Percentiles rank a stretch among this genome's conserved stretches.
These are phyloP conservation scores for Cryptococcus sp. DNA, from an alignment of 1,284 basidiomycete species.

Conservation along the genomic window DNA sequence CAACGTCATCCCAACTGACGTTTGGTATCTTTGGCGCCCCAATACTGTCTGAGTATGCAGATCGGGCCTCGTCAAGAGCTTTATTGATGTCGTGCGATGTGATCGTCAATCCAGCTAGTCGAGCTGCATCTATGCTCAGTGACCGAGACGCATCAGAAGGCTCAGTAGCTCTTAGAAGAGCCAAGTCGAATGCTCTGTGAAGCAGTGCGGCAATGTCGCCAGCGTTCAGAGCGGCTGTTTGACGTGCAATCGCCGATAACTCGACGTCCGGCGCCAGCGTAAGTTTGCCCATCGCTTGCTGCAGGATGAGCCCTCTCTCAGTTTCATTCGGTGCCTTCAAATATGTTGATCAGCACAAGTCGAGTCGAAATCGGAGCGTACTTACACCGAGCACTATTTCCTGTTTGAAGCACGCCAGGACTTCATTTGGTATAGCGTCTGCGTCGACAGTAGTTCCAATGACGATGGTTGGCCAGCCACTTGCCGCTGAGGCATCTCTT, in stretches of 20 bases:
- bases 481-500: slow-evolving; percentile 11
- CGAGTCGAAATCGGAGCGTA: not conserved
- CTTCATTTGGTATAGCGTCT: slow-evolving; percentile 66
- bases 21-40: slow-evolving; percentile 96
- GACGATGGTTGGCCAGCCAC: slow-evolving; percentile 66
- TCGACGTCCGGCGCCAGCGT: slow-evolving; percentile 76
- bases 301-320: slow-evolving; percentile 69
- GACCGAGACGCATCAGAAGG: not conserved
- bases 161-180: slow-evolving; percentile 59
- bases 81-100: slow-evolving; percentile 69
- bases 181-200: slow-evolving; percentile 63
- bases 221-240: slow-evolving; percentile 90
- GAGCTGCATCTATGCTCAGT: slow-evolving; percentile 32
- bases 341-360: slow-evolving; percentile 8
- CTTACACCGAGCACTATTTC: slow-evolving; percentile 74
- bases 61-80: slow-evolving; percentile 75
- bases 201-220: slow-evolving; percentile 78
- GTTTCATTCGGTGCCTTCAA: slow-evolving; percentile 75
- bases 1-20: slow-evolving; percentile 97
- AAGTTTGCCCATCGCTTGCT: slow-evolving; percentile 57
- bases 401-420: slow-evolving; percentile 84
- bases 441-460: slow-evolving; percentile 74
- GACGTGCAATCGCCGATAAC: slow-evolving; percentile 70
- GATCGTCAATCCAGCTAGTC: slow-evolving; percentile 62
- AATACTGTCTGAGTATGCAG: slow-evolving; percentile 85